Evolutionary conservation across 163 green algal species (phyloP), one percentile per base, ranked within the genome.

Genomic region (Prototheca stagnorum): DNA sequence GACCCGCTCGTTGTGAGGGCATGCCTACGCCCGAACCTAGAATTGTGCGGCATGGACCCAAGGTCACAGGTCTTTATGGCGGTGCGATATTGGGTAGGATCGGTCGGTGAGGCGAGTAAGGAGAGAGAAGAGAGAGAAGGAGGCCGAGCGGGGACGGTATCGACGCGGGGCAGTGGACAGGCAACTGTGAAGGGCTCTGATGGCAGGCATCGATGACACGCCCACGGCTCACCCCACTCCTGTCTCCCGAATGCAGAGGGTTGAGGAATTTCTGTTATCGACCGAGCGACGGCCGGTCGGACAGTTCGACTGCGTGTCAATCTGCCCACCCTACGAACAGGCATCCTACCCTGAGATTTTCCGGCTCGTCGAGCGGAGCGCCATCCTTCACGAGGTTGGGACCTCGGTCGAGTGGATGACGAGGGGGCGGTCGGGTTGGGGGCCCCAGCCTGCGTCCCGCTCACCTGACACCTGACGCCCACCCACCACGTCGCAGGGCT

Each of bases 321-420:
- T 92, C 15, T 93, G 82, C 60, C 84, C 84, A 4, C 84, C 84
- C 3, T 94, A 94, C 59, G 62, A 85, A 54, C 59, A 78, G 45
- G 84, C 92, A 16, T 84, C 73, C 5, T 93, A 93, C 58, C 63
- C 78, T 2, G 74, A 92, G 70, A 62, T 94, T 8, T 87, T 79
- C 42, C 66, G 74, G n/a, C 58, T 89, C 49, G 60, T 94, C 23
- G 57, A 81, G 12, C 35, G 17, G 0, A 49, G 34, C 16, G 24
- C 39, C 20, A 47, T 70, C 26, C 40, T 70, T 35, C 49, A 60
- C 20, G 43, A 60, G 47, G 44, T 62, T 29, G 7, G 51, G n/a
- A 7, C 17, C 19, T 20, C 7, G 37, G 37, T 12, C 15, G n/a
- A 23, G 1, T 35, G 1, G 33, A 1, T 49, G 39, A 21, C 14